These are phyloP conservation scores for Blastocystis sp. DNA, from an alignment of 352 stramenopile species.

Conservation along the genomic window DNA sequence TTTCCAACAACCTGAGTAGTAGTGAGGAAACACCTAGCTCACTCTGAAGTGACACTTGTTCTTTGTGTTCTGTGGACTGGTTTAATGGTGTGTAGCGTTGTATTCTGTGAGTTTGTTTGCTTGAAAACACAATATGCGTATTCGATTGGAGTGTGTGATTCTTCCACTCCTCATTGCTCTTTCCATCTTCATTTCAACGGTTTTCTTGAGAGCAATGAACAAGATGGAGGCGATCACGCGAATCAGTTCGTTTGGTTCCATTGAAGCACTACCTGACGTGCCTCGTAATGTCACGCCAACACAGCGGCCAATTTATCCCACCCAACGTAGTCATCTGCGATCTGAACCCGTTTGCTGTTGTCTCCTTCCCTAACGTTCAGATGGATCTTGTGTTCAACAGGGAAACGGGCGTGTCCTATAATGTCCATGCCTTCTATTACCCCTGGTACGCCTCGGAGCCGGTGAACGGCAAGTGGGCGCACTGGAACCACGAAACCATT, in stretches of 20 bases:
- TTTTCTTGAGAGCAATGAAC: no score
- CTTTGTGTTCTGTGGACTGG: not conserved
- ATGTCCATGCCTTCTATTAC: slow-evolving; percentile 60
- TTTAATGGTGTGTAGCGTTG: slow-evolving; percentile 29
- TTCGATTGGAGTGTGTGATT: no score
- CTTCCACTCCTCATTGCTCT: no score
- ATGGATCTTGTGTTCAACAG: no score
- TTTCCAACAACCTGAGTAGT: not conserved
- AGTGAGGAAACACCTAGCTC: slow-evolving; percentile 33
- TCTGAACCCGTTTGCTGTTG: no score
- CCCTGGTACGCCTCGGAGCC: slow-evolving; percentile 57
- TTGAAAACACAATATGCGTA: not conserved
- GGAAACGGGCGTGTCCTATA: not conserved
- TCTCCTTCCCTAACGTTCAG: no score
- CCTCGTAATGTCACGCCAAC: no score
- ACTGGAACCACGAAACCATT: slow-evolving; percentile 59
- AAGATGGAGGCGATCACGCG: no score
- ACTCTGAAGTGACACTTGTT: slow-evolving; percentile 6
- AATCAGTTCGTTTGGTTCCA: no score
- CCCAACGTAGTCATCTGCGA: not conserved
- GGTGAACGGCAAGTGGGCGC: slow-evolving; percentile 57
- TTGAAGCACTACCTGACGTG: no score
- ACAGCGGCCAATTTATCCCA: no score
- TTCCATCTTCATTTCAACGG: no score
- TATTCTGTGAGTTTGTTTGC: not conserved